Conservation (phyloP, 768 basidiomycete genomes). For the Trametes punicea region DNA sequence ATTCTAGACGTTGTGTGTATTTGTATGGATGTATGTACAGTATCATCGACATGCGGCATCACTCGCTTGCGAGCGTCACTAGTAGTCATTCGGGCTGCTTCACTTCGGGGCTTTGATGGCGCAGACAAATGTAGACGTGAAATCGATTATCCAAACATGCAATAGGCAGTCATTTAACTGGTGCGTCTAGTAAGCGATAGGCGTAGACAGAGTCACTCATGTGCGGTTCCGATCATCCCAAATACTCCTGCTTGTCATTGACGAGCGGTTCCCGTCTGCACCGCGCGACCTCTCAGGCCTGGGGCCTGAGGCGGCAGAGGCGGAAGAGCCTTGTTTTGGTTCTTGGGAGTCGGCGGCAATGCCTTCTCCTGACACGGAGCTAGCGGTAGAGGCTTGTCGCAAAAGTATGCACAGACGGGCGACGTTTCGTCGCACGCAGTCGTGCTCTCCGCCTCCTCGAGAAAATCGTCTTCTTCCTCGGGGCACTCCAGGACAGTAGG, state of each 20-base stretch:
- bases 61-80: background rate
- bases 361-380: background rate
- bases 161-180: too few relatives aligned
- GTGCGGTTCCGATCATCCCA: too few relatives aligned
- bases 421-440: constrained; percentile 6
- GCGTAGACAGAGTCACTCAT: too few relatives aligned
- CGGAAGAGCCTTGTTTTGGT: background rate
- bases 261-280: too few relatives aligned
- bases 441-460: constrained; percentile 11
- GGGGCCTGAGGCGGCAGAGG: background rate
- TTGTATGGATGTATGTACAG: background rate
- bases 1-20: constrained; percentile 1
- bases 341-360: constrained; percentile 4
- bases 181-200: too few relatives aligned
- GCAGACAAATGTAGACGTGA: too few relatives aligned
- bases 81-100: background rate
- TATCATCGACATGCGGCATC: background rate
- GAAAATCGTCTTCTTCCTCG: constrained; percentile 6
- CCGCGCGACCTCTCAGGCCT: background rate
- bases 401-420: background rate
- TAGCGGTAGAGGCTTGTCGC: constrained; percentile 4
- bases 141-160: too few relatives aligned
- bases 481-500: constrained; percentile 4
- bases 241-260: too few relatives aligned
- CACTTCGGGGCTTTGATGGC: too few relatives aligned